Percentiles rank a stretch among this genome's conserved stretches.
These are phyloP conservation scores for Fusarium sp. DNA, from an alignment of 2,329 filamentous ascomycete species.

Conservation along the genomic window DNA sequence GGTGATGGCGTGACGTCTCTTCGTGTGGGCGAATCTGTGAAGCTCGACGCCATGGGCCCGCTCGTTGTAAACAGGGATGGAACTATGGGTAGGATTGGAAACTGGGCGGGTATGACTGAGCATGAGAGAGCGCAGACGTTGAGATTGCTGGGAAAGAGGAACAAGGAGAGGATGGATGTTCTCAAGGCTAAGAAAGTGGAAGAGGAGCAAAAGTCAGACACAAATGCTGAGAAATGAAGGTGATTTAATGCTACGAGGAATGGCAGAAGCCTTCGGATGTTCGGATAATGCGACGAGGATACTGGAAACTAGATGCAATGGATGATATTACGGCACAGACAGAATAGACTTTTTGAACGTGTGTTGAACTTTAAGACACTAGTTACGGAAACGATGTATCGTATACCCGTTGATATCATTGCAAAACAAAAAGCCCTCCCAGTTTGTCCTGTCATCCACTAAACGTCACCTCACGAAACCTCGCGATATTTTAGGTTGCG, in stretches of 20 bases:
- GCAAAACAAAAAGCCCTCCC: constrained; percentile 31
- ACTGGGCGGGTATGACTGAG: constrained; percentile 77
- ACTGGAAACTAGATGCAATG: neutral
- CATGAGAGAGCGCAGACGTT: constrained; percentile 74
- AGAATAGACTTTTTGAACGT: constrained; percentile 1
- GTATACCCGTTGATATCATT: constrained; percentile 44
- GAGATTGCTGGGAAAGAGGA: constrained; percentile 73
- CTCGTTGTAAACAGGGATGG: constrained; percentile 79
- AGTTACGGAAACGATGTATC: constrained; percentile 37
- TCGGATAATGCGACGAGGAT: neutral
- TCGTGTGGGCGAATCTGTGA: constrained; percentile 52
- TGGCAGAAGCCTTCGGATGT: neutral
- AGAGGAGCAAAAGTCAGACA: constrained; percentile 16
- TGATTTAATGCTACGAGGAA: neutral
- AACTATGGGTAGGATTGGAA: constrained; percentile 73
- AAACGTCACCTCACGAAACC: constrained; percentile 12
- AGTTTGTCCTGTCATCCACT: constrained; percentile 20
- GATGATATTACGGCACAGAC: neutral
- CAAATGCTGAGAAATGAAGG: neutral
- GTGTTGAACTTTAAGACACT: constrained; percentile 30
- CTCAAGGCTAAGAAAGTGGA: constrained; percentile 48
- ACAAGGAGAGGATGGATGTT: constrained; percentile 67
- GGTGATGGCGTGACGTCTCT: constrained; percentile 38
- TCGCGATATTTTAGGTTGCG: constrained; percentile 26
- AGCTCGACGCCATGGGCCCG: constrained; percentile 75